These are phyloP conservation scores for Boletellus sp. DNA, from an alignment of 768 basidiomycete genomes.

Conservation along the genomic window DNA sequence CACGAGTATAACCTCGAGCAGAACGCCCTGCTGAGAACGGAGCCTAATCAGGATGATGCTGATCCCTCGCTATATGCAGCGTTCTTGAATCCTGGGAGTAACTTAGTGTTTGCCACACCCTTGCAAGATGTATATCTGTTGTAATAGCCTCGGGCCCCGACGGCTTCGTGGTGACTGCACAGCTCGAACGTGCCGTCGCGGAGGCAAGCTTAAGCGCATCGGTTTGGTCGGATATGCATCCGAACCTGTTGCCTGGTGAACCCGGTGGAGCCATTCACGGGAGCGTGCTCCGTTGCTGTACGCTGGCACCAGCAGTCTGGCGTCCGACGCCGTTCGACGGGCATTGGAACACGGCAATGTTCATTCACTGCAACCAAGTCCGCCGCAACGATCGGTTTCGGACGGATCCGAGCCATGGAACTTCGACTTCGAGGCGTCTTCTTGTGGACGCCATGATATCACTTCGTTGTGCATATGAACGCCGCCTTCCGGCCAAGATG, in stretches of 20 bases:
- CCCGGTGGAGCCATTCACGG: background rate
- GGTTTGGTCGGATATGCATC: background rate
- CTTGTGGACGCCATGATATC: background rate
- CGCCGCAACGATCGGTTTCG: background rate
- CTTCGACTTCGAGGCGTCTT: background rate
- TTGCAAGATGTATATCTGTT: background rate
- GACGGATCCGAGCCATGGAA: slow-evolving; percentile 1
- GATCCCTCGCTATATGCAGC: background rate
- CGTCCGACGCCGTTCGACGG: background rate
- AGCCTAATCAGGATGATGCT: slow-evolving; percentile 3
- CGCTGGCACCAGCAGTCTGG: background rate
- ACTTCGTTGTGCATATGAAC: slow-evolving; percentile 15
- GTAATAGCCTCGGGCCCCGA: background rate
- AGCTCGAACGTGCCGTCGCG: background rate
- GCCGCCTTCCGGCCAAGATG: slow-evolving; percentile 7
- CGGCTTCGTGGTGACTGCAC: background rate
- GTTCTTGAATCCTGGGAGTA: background rate
- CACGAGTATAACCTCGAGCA: slow-evolving; percentile 11
- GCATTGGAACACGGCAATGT: background rate
- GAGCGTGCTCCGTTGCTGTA: background rate
- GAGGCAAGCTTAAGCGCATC: background rate
- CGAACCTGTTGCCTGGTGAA: background rate
- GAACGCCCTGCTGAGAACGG: slow-evolving; percentile 3
- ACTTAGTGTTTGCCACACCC: background rate
- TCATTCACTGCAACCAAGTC: background rate